These are phyloP conservation scores for Colletotrichum godetiae DNA, from an alignment of 2,329 filamentous ascomycete genomes.

Conservation along the genomic window DNA sequence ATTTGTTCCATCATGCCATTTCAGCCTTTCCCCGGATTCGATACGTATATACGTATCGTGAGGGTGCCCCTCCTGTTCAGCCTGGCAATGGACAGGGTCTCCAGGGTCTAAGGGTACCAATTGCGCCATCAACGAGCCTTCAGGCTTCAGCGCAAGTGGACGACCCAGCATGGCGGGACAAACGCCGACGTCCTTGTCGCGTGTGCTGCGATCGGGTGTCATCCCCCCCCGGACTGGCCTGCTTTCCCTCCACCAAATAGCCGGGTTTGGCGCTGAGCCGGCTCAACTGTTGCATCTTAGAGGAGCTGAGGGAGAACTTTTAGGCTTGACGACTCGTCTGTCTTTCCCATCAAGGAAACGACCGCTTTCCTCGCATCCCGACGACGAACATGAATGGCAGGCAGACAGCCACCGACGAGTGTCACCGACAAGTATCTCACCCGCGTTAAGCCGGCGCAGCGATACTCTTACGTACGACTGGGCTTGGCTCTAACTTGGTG, in stretches of 20 bases:
- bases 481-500: slow-evolving; percentile 5
- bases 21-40: slow-evolving; percentile 35
- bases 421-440: slow-evolving; percentile 16
- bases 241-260: slow-evolving; percentile 15
- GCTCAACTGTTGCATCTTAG: not conserved
- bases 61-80: slow-evolving; percentile 32
- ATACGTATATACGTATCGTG: slow-evolving; percentile 35
- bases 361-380: not conserved
- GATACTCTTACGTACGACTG: slow-evolving; percentile 35
- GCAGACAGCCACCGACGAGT: not conserved
- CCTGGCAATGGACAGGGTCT: slow-evolving; percentile 11
- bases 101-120: slow-evolving; percentile 27
- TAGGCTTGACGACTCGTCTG: slow-evolving; percentile 14
- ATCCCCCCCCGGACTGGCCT: not conserved
- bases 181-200: slow-evolving; percentile 20
- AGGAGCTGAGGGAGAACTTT: not conserved
- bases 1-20: slow-evolving; percentile 2
- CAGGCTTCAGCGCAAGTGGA: slow-evolving; percentile 6
- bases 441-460: slow-evolving; percentile 9
- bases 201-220: slow-evolving; percentile 25
- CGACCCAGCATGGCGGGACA: slow-evolving; percentile 31
- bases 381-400: slow-evolving; percentile 9
- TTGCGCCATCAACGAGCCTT: slow-evolving; percentile 30
- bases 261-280: slow-evolving; percentile 18
- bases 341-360: slow-evolving; percentile 17